phyloP scores from a whole-genome alignment of 2,329 filamentous ascomycete species.

The Trichoderma sp. region DNA sequence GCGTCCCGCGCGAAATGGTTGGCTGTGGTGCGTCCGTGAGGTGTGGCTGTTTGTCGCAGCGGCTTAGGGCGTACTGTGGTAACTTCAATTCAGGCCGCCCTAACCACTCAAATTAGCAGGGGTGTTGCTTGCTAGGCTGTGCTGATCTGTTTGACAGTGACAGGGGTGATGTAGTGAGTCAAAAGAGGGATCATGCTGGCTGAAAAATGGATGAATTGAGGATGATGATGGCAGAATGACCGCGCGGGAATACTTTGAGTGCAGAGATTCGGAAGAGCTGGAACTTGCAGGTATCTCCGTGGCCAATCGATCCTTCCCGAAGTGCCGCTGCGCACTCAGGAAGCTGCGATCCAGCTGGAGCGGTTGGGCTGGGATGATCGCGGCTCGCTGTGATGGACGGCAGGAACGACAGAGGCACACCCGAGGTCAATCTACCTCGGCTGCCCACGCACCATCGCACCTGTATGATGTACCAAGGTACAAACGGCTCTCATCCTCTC shows the following conservation, averaged over 20 bases:
- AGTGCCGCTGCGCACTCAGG: not conserved
- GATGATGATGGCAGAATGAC: not conserved
- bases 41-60: constrained; percentile 10
- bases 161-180: not conserved
- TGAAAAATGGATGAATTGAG: not conserved
- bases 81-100: not conserved
- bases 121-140: constrained; percentile 7
- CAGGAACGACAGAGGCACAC: not conserved
- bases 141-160: constrained; percentile 9
- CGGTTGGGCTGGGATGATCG: not conserved
- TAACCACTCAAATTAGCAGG: constrained; percentile 10
- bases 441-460: not conserved
- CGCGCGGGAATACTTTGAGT: not conserved
- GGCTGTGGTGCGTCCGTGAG: constrained; percentile 8
- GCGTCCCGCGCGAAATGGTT: constrained; percentile 14
- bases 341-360: not conserved
- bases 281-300: not conserved
- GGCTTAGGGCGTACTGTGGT: not conserved
- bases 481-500: not conserved
- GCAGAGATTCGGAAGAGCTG: not conserved
- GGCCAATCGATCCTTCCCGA: not conserved
- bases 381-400: not conserved
- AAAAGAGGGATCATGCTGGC: constrained; percentile 6
- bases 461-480: not conserved
- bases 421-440: constrained; percentile 1